Conservation (phyloP, 176 grass and related monocot species). For the Dendrocalamus sinicus region DNA sequence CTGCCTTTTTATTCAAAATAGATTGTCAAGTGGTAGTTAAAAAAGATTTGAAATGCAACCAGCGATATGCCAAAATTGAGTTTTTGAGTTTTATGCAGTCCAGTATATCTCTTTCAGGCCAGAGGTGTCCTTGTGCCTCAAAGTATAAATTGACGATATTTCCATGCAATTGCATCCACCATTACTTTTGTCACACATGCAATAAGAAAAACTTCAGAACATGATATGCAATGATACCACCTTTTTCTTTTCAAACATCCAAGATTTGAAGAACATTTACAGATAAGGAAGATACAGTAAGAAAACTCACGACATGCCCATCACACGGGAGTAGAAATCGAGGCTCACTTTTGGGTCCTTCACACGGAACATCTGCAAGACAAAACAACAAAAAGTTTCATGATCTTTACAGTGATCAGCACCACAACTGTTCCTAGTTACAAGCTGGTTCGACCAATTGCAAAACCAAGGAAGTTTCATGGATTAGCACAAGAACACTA, state of each 20-base stretch:
- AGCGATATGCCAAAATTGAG: not conserved
- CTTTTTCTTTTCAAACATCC: too few relatives aligned
- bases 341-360: slow-evolving; percentile 98
- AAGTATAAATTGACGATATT: not conserved
- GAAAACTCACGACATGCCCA: slow-evolving; percentile 94
- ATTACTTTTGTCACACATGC: not conserved
- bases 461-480: not conserved
- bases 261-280: too few relatives aligned
- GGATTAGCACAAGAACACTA: not conserved
- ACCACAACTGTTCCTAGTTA: not conserved
- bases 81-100: not conserved
- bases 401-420: not conserved
- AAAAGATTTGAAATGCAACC: not conserved
- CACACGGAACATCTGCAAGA: slow-evolving; percentile 81
- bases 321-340: slow-evolving; percentile 90
- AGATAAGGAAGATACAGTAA: too few relatives aligned
- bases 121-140: not conserved
- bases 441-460: not conserved
- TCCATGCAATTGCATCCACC: not conserved
- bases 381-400: slow-evolving; percentile 16
- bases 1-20: slow-evolving; percentile 18
- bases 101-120: not conserved
- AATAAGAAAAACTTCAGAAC: not conserved
- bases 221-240: not conserved
- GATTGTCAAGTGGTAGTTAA: not conserved